phyloP scores from a whole-genome alignment of 1,284 basidiomycete genomes.

The Caloboletus inedulis region DNA sequence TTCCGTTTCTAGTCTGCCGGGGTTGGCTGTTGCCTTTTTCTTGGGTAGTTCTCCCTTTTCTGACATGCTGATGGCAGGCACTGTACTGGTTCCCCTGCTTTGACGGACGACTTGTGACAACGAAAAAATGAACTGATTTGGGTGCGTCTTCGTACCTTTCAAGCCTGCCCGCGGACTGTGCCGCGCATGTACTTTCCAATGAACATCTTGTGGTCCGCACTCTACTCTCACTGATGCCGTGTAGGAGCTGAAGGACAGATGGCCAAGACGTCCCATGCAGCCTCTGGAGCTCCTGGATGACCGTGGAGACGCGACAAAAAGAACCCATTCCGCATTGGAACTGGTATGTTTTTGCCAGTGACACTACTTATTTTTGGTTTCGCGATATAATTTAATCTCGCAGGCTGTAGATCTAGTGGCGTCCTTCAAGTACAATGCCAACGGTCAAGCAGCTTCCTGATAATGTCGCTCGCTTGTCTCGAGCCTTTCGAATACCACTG shows the following conservation, averaged over 20 bases:
- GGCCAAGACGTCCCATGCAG: neutral
- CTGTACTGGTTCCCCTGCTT: constrained; percentile 11
- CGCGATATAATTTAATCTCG: neutral
- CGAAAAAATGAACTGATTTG: constrained; percentile 25
- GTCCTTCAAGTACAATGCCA: neutral
- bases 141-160: constrained; percentile 26
- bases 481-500: neutral
- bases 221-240: neutral
- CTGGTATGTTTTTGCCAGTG: constrained; percentile 5
- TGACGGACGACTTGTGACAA: constrained; percentile 13
- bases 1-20: constrained; percentile 19
- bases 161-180: constrained; percentile 18
- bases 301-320: neutral
- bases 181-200: constrained; percentile 8
- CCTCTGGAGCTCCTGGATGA: neutral
- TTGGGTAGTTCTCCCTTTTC: constrained; percentile 25
- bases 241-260: neutral
- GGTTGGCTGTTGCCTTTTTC: constrained; percentile 22
- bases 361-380: constrained; percentile 12
- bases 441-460: neutral
- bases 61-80: constrained; percentile 27
- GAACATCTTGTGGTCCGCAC: constrained; percentile 4
- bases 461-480: neutral
- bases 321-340: neutral
- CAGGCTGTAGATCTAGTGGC: constrained; percentile 11